Evolutionary conservation across 805 yeast species (phyloP).

Genomic region (Lachancea lanzarotensis): DNA sequence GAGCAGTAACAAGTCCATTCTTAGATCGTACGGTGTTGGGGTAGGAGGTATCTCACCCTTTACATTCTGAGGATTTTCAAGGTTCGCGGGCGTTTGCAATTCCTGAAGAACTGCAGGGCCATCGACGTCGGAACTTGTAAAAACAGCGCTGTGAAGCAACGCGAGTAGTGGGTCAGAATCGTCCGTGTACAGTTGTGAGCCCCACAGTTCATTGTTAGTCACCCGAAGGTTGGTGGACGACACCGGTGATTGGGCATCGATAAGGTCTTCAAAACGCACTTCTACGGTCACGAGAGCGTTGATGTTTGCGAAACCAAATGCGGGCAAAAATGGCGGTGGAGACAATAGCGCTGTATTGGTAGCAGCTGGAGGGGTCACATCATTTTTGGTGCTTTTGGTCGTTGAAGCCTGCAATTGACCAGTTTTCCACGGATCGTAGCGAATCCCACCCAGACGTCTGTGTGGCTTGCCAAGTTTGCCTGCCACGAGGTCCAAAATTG

Average conservation of each 20-base stretch:
- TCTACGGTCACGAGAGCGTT: slow-evolving; percentile 20
- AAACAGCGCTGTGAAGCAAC: slow-evolving; percentile 62
- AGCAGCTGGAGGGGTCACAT: background rate
- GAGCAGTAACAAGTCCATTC: slow-evolving; percentile 40
- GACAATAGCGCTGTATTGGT: slow-evolving; percentile 8
- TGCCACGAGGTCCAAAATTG: slow-evolving; percentile 12
- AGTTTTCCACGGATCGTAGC: slow-evolving; percentile 19
- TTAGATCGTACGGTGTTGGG: slow-evolving; percentile 26
- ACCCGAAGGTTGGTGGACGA: slow-evolving; percentile 37
- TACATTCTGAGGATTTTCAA: slow-evolving; percentile 28
- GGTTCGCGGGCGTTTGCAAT: slow-evolving; percentile 38
- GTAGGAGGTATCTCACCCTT: slow-evolving; percentile 23
- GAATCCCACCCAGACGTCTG: slow-evolving; percentile 14
- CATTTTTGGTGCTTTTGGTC: background rate
- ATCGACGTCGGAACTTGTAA: slow-evolving; percentile 30
- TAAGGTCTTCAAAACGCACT: slow-evolving; percentile 20
- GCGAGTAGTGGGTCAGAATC: slow-evolving; percentile 80
- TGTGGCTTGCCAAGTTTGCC: slow-evolving; percentile 14
- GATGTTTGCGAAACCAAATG: slow-evolving; percentile 14
- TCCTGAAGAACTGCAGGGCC: slow-evolving; percentile 23
- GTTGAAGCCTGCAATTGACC: slow-evolving; percentile 5
- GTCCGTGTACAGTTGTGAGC: slow-evolving; percentile 87
- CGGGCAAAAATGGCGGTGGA: slow-evolving; percentile 27
- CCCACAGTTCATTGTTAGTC: slow-evolving; percentile 66
- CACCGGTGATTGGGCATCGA: slow-evolving; percentile 31